These are phyloP conservation scores for Citrus mangshanensis DNA, from an alignment of 345 rosid genomes.

Conservation along the genomic window DNA sequence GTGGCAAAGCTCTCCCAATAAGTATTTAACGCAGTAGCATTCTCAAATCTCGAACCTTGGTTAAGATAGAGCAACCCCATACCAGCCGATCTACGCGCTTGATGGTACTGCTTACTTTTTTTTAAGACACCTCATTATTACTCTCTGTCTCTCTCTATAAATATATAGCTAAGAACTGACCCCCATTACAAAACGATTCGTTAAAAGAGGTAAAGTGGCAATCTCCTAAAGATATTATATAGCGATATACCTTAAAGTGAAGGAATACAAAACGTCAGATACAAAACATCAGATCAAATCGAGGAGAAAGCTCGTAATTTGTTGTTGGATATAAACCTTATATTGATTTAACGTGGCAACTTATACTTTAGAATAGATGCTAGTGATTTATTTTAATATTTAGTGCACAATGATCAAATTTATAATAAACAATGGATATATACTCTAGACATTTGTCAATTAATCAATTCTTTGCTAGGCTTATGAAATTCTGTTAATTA, in stretches of 20 bases:
- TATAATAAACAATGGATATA: background rate
- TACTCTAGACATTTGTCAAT: background rate
- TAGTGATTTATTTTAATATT: background rate
- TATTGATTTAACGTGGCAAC: background rate
- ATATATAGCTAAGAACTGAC: too few relatives aligned
- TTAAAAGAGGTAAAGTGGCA: too few relatives aligned
- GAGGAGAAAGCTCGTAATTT: background rate
- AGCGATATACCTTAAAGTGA: background rate
- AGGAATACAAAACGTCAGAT: background rate
- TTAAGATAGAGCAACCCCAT: too few relatives aligned
- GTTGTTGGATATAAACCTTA: background rate
- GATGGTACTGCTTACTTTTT: too few relatives aligned
- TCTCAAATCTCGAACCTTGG: too few relatives aligned
- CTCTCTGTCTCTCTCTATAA: too few relatives aligned
- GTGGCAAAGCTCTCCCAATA: too few relatives aligned
- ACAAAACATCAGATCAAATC: background rate
- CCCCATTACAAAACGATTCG: too few relatives aligned
- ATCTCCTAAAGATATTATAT: background rate
- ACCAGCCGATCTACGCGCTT: too few relatives aligned
- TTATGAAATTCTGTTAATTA: background rate
- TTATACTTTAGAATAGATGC: slow-evolving; percentile 28
- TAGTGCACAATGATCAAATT: slow-evolving; percentile 3
- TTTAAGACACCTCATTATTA: too few relatives aligned
- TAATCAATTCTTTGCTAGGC: background rate
- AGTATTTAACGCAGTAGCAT: too few relatives aligned